Evolutionary conservation across 2,329 filamentous ascomycete species (phyloP), one percentile per base, ranked within the genome.

Genomic region (Hymenoscyphus fructigenus): DNA sequence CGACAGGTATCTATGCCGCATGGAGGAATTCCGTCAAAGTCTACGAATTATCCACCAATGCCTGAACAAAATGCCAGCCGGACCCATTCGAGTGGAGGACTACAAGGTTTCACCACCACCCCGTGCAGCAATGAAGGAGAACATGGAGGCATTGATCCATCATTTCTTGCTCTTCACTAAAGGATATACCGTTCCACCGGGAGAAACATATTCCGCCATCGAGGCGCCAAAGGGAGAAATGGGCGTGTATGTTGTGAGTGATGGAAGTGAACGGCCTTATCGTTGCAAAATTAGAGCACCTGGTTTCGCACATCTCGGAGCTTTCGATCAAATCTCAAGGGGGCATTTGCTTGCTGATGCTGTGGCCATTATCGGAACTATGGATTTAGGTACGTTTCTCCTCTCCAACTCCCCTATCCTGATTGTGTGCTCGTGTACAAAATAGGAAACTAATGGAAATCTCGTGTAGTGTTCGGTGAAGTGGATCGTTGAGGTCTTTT

Each of bases 151-250:
- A 47, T 87, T 99, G 55, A 99, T 99, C 77, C 95, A 99, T 83
- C 95, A 99, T 84, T 99, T 99, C 86, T 82, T 99, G 71, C 88
- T 99, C 62, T 99, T 94, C 84, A 98, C 93, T 79, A 99, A 99
- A 86, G 95, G 95, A 66, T 99, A 99, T 80, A 87, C 92, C 56
- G 95, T 99, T 3, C 95, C 95, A 55, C 95, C 96, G 7, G 96
- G 95, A 68, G 95, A 99, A 84, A 99, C 95, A 5, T 99, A 99
- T 84, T 93, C 90, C 57, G 94, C 91, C 68, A 99, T 99, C 70
- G 95, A 99, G 84, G 95, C 96, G n/a, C 95, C 95, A 67, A 99
- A 99, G 89, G 95, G 95, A 74, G 95, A 99, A 83, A 99, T 99
- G 95, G 95, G 91, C 78, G 95, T 99, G 56, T 99, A 91, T 78